Evolutionary conservation across 106 monocot species (phyloP), one percentile per base, ranked within the genome.

Genomic region (Alisma plantagoaquatica): DNA sequence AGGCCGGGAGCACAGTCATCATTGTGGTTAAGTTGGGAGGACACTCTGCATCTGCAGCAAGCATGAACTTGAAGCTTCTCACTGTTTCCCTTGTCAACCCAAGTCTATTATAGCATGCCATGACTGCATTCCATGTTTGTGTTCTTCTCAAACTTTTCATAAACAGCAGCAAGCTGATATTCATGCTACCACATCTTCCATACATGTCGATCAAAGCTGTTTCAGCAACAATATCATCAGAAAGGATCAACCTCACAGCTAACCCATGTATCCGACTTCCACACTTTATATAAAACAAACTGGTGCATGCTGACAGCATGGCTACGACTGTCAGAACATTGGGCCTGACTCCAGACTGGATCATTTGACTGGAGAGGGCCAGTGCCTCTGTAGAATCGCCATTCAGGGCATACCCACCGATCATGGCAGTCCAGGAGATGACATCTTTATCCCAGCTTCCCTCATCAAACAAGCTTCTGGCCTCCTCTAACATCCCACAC

Each of bases 161-260:
- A 47, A 87, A 80, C 26, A 80, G 42, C 17, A 18, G 27, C 16
- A 23, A 61, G 23, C 68, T 43, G 30, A 68, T 41, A 16, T 53
- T 54, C 41, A 50, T 74, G 27, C 30, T 21, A 17, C 52, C 61
- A 28, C 73, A 83, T 38, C 56, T 76, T 1, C 68, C 66, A 57
- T 86, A 77, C 78, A 70, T 77, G 54, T 83, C 74, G 10, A 93
- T 69, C 19, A 86, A 66, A 10, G 83, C 63, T 42, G 82, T 87
- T 52, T 93, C 86, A 12, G 83, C 86, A 31, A 74, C 57, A 16
- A 73, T 61, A 54, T 79, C 68, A 11, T 47, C 16, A 11, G 35
- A 60, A 10, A 87, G 74, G 20, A 33, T 44, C n/a, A 75, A 50
- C 54, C 69, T 75, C 15, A 93, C 56, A 31, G 66, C 73, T 7